Conservation (phyloP, 768 basidiomycete genomes). For the Russula sp. region DNA sequence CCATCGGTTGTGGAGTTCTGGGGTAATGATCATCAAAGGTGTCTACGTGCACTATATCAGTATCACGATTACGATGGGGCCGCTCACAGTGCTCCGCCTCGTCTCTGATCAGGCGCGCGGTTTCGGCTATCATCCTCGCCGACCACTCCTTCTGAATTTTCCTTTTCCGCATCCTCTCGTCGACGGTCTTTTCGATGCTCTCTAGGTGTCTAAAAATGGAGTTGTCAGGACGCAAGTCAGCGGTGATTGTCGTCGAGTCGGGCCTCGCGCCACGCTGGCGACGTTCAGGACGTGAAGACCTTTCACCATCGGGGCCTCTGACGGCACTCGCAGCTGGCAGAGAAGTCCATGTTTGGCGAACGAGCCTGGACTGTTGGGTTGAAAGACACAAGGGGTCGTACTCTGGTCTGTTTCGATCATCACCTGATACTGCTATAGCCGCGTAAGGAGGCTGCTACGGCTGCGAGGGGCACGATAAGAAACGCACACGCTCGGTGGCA, state of each 20-base stretch:
- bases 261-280: background rate
- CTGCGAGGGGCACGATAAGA: background rate
- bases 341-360: slow-evolving; percentile 2
- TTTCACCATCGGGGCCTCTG: background rate
- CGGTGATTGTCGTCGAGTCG: background rate
- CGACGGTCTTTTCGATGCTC: slow-evolving; percentile 3
- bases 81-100: background rate
- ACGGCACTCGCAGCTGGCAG: background rate
- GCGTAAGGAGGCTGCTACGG: background rate
- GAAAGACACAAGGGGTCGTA: background rate
- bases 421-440: background rate
- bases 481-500: background rate
- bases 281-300: background rate
- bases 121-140: background rate
- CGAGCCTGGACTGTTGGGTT: background rate
- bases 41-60: background rate
- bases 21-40: background rate
- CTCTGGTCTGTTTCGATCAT: background rate
- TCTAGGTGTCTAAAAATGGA: background rate
- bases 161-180: slow-evolving; percentile 4
- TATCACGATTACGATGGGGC: background rate
- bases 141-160: background rate
- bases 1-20: background rate
- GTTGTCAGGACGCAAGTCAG: background rate
- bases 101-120: slow-evolving; percentile 8